phyloP scores from a whole-genome alignment of 768 basidiomycete species.

The Pulveroboletus sp. region DNA sequence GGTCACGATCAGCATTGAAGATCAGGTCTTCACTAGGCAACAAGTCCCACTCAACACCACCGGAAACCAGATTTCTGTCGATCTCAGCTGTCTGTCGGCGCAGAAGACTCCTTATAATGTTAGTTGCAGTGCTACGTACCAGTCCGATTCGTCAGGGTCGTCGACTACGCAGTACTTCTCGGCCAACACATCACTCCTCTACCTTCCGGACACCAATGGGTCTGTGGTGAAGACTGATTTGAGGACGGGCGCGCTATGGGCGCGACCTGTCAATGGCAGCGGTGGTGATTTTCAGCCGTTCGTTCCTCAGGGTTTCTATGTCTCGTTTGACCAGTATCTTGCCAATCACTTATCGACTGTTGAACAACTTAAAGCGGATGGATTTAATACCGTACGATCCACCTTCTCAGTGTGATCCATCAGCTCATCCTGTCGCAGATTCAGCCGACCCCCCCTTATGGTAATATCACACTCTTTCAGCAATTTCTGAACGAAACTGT shows the following conservation, averaged over 20 bases:
- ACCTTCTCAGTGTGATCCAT: neutral
- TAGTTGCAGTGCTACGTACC: conserved; percentile 32
- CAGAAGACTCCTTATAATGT: conserved; percentile 30
- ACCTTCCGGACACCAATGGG: conserved; percentile 35
- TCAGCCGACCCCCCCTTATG: conserved; percentile 68
- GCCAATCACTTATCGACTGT: conserved; percentile 48
- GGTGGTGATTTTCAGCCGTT: conserved; percentile 33
- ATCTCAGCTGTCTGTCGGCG: conserved; percentile 27
- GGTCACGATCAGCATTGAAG: conserved; percentile 31
- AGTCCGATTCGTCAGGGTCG: neutral
- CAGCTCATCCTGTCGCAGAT: conserved; percentile 41
- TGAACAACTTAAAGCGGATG: conserved; percentile 54
- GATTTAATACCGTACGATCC: conserved; percentile 28
- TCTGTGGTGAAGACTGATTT: conserved; percentile 47
- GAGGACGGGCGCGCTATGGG: conserved; percentile 41
- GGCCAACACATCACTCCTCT: conserved; percentile 33
- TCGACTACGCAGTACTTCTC: conserved; percentile 27
- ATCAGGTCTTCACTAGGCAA: conserved; percentile 19
- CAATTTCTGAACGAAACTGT: conserved; percentile 16
- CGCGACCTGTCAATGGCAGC: conserved; percentile 28
- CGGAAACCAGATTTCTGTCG: conserved; percentile 32
- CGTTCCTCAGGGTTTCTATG: conserved; percentile 74
- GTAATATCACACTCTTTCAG: conserved; percentile 41
- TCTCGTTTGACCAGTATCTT: conserved; percentile 52
- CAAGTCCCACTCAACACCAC: conserved; percentile 36